Evolutionary conservation across 2,329 filamentous ascomycete species (phyloP).

Genomic region (Monosporascus sp.): DNA sequence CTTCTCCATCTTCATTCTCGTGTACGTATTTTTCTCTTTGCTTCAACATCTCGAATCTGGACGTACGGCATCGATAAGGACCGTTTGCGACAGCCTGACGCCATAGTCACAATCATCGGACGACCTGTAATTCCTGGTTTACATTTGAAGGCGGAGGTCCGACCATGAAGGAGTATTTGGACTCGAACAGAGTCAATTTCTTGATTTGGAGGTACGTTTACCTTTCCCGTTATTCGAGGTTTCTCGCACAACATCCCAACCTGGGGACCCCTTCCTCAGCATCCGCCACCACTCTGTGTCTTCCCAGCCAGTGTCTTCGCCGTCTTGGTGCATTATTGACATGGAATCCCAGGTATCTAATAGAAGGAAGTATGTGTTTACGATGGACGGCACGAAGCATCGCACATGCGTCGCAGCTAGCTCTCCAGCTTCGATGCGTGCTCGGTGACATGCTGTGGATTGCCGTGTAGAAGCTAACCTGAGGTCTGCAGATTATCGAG

Average conservation of each 20-base stretch:
- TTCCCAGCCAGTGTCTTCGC: not conserved
- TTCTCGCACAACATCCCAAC: constrained; percentile 16
- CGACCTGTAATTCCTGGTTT: not conserved
- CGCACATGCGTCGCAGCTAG: constrained; percentile 3
- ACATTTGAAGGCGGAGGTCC: constrained; percentile 2
- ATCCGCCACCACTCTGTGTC: not conserved
- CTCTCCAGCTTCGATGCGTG: constrained; percentile 6
- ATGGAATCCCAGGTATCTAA: constrained; percentile 44
- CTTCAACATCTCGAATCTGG: constrained; percentile 18
- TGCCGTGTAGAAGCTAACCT: constrained; percentile 28
- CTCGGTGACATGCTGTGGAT: constrained; percentile 18
- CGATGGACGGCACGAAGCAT: constrained; percentile 8
- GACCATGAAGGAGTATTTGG: constrained; percentile 57
- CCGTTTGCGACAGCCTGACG: not conserved
- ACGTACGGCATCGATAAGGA: not conserved
- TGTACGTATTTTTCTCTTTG: constrained; percentile 1
- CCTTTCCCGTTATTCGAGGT: constrained; percentile 17
- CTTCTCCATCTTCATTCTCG: constrained; percentile 21
- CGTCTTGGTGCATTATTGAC: constrained; percentile 16
- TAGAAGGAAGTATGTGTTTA: constrained; percentile 55
- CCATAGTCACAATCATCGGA: not conserved
- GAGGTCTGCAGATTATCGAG: constrained; percentile 54
- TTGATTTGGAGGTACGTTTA: constrained; percentile 63
- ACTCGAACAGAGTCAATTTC: constrained; percentile 65
- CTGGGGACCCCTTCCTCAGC: constrained; percentile 12